These are phyloP conservation scores for Colletotrichum horii DNA, from an alignment of 2,329 filamentous ascomycete species.

Conservation along the genomic window DNA sequence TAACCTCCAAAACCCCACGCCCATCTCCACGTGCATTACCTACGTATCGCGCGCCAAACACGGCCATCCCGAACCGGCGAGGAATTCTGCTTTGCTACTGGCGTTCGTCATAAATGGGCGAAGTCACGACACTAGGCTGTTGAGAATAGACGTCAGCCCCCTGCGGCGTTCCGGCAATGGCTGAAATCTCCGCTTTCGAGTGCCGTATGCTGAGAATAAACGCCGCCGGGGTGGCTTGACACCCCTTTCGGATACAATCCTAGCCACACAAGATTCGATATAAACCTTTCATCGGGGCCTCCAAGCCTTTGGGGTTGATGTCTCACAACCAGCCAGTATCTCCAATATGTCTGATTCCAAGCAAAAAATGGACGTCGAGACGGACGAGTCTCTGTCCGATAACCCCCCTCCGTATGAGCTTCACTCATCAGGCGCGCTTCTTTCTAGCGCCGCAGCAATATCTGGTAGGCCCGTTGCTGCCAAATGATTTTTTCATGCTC, in stretches of 20 bases:
- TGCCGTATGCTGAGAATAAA: neutral
- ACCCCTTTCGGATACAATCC: accelerated
- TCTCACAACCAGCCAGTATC: neutral
- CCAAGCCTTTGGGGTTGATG: accelerated
- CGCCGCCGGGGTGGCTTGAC: neutral
- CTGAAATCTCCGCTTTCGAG: neutral
- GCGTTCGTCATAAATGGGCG: neutral
- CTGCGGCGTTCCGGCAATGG: neutral
- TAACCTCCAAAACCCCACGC: neutral
- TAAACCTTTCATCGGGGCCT: neutral
- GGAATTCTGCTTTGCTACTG: neutral
- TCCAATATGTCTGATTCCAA: neutral
- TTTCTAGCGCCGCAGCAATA: neutral
- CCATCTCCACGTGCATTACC: neutral
- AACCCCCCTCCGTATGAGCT: neutral
- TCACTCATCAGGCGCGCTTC: conserved; percentile 2
- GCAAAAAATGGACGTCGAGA: neutral
- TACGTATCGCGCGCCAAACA: neutral
- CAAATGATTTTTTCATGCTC: no score
- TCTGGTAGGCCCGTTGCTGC: neutral
- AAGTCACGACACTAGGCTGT: no score
- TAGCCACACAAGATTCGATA: neutral
- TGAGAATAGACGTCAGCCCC: neutral
- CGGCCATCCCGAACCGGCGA: neutral
- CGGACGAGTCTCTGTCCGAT: neutral